Conservation (phyloP, 441 rosid species). For the Eutrema salsugineum region DNA sequence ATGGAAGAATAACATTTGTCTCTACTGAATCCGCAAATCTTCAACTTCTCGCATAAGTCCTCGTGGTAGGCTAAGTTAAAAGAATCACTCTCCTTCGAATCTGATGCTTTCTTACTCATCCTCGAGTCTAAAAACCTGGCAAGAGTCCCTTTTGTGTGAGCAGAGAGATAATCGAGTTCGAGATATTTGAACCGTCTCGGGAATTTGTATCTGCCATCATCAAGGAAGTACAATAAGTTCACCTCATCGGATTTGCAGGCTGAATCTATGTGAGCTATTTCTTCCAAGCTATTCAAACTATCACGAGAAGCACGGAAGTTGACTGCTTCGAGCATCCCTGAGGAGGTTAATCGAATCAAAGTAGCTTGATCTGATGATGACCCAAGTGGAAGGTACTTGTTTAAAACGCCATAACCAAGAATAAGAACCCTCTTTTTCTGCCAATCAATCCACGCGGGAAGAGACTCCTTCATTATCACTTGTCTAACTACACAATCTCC, state of each 20-base stretch:
- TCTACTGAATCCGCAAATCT: constrained; percentile 48
- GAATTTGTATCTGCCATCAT: constrained; percentile 44
- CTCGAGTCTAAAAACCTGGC: constrained; percentile 39
- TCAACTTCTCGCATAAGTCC: constrained; percentile 57
- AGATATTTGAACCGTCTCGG: constrained; percentile 48
- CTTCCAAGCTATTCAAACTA: constrained; percentile 29
- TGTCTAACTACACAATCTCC: constrained; percentile 62
- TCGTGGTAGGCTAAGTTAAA: constrained; percentile 43
- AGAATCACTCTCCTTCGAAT: constrained; percentile 19
- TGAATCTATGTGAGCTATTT: constrained; percentile 35
- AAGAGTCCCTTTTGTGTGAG: constrained; percentile 51
- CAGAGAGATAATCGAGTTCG: constrained; percentile 52
- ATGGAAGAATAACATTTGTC: constrained; percentile 45
- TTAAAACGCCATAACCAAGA: constrained; percentile 66
- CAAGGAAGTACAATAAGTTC: constrained; percentile 38
- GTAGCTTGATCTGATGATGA: constrained; percentile 50
- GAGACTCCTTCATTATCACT: constrained; percentile 46
- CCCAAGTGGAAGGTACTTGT: constrained; percentile 40
- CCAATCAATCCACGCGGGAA: constrained; percentile 71
- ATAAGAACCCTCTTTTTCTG: constrained; percentile 62
- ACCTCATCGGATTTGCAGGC: constrained; percentile 25
- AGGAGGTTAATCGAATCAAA: constrained; percentile 68
- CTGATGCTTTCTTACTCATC: constrained; percentile 26
- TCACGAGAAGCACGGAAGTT: constrained; percentile 54
- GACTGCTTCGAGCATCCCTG: constrained; percentile 80